Base-by-base conservation (phyloP, 2,329 filamentous ascomycete species). In the Colletotrichum sp. region DNA sequence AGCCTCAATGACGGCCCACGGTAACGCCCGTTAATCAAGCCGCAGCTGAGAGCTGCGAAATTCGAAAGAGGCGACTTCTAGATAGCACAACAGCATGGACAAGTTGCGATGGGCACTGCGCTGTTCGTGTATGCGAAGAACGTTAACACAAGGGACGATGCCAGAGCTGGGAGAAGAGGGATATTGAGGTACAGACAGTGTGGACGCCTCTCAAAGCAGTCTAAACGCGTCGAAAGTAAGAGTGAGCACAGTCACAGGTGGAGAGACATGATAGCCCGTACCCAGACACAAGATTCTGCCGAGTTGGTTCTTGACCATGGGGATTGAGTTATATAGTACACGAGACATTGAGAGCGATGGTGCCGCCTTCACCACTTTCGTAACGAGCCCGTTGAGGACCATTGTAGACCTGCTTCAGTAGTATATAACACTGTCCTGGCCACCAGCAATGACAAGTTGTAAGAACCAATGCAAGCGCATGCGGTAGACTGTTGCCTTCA, bases 61-160 rank as follows among this genome's bases (percentile, higher is more conserved):
- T 13, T 21, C n/a, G 18, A 21, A 21, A 0, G 6, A 21, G 44
- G 10, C 0, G n/a, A 5, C 44, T 21, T 2, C 44, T 49, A 1
- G n/a, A 21, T 49, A 49, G 18, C 3, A n/a, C 39, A n/a, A 8
- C 4, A 44, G 8, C 16, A 9, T 9, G 8, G 8, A 8, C 8
- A 0, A 4, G 8, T 18, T 3, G 7, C 36, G 16, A 44, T 44
- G 18, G 9, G 8, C 39, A 6, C 18, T 1, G 18, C 0, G 0
- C n/a, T n/a, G 8, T n/a, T 44, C 39, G 39, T 49, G 18, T 21
- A 13, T 21, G 1, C n/a, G 10, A 49, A 7, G 10, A 0, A 49
- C 0, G 44, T 21, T 21, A 2, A 49, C 3, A 13, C 18, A 4
- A 21, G 6, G 6, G 44, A 6, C 6, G 2, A 8, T 7, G 10